Percentiles rank a stretch among this genome's conserved stretches.
These are phyloP conservation scores for Strobilomyces dryophilus DNA, from an alignment of 768 basidiomycete genomes.

Conservation along the genomic window DNA sequence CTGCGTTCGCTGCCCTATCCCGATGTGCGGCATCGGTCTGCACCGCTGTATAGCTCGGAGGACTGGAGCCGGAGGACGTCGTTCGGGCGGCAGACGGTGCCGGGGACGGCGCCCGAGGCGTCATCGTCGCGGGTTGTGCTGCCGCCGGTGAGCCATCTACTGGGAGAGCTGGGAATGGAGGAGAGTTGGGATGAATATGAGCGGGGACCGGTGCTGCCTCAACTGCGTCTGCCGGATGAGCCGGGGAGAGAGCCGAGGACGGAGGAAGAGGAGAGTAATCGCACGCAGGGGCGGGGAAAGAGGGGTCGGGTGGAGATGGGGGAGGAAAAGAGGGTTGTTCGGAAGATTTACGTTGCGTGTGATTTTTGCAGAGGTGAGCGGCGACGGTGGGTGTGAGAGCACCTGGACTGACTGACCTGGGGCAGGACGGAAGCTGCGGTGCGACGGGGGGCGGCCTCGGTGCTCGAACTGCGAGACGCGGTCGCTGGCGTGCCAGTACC, in stretches of 20 bases:
- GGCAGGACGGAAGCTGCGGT: slow-evolving; percentile 69
- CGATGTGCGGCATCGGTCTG: slow-evolving; percentile 26
- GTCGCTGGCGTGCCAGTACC: slow-evolving; percentile 50
- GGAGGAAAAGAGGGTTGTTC: slow-evolving; percentile 22
- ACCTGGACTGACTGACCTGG: not conserved
- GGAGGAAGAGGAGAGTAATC: slow-evolving; percentile 15
- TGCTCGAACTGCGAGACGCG: slow-evolving; percentile 63
- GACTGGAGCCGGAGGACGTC: slow-evolving; percentile 23
- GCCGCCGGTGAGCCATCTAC: slow-evolving; percentile 26
- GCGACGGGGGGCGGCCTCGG: slow-evolving; percentile 60
- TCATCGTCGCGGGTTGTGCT: slow-evolving; percentile 23
- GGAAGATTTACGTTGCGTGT: slow-evolving; percentile 54
- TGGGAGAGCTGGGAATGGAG: slow-evolving; percentile 22
- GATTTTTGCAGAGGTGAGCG: slow-evolving; percentile 71
- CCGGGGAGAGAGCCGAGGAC: not conserved
- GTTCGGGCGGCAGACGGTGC: slow-evolving; percentile 16
- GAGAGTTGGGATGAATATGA: slow-evolving; percentile 15
- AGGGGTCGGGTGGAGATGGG: slow-evolving; percentile 15
- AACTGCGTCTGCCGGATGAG: slow-evolving; percentile 26
- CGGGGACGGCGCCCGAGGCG: slow-evolving; percentile 12
- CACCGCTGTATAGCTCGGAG: slow-evolving; percentile 21
- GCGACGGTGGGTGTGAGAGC: not conserved
- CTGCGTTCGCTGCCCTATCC: slow-evolving; percentile 15
- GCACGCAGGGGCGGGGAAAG: slow-evolving; percentile 15
- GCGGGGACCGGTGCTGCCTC: slow-evolving; percentile 24